Conservation (phyloP, 768 basidiomycete species). For the Fistulinella prunicolor region DNA sequence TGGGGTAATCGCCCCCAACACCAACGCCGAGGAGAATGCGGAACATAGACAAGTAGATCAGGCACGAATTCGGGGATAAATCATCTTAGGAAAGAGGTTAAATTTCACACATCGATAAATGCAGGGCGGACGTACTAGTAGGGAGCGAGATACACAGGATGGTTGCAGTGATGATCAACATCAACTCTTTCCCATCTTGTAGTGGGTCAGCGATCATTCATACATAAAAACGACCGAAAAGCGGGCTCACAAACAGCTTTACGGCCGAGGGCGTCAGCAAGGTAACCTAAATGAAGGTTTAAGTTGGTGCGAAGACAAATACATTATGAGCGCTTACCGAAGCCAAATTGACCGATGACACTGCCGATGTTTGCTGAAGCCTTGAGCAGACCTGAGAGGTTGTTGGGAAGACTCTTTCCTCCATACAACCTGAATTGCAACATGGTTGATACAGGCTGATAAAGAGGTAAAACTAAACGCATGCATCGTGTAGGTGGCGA, state of each 20-base stretch:
- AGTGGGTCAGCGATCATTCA: constrained; percentile 1
- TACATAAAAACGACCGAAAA: not conserved
- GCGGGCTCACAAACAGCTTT: constrained; percentile 55
- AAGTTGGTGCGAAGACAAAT: not conserved
- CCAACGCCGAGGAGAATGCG: constrained; percentile 76
- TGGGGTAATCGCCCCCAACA: constrained; percentile 78
- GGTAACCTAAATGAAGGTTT: constrained; percentile 42
- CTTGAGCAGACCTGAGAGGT: constrained; percentile 61
- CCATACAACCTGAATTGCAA: constrained; percentile 62
- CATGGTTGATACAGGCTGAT: constrained; percentile 64
- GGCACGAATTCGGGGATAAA: constrained; percentile 46
- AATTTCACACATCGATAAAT: not conserved
- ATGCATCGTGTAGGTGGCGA: not conserved
- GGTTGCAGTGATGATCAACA: constrained; percentile 77
- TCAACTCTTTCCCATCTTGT: constrained; percentile 72
- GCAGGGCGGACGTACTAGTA: constrained; percentile 39
- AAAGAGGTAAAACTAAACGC: not conserved
- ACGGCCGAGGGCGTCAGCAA: constrained; percentile 65
- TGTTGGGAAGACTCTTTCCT: constrained; percentile 47
- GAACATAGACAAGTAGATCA: constrained; percentile 65
- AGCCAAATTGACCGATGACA: constrained; percentile 65
- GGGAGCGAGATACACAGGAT: constrained; percentile 67
- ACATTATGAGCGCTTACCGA: constrained; percentile 39
- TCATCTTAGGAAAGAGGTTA: constrained; percentile 32
- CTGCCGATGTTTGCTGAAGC: constrained; percentile 70